Percentiles rank a stretch among this genome's conserved stretches.
These are phyloP conservation scores for Aspergillus flavus DNA, from an alignment of 2,329 filamentous ascomycete species.

Conservation along the genomic window DNA sequence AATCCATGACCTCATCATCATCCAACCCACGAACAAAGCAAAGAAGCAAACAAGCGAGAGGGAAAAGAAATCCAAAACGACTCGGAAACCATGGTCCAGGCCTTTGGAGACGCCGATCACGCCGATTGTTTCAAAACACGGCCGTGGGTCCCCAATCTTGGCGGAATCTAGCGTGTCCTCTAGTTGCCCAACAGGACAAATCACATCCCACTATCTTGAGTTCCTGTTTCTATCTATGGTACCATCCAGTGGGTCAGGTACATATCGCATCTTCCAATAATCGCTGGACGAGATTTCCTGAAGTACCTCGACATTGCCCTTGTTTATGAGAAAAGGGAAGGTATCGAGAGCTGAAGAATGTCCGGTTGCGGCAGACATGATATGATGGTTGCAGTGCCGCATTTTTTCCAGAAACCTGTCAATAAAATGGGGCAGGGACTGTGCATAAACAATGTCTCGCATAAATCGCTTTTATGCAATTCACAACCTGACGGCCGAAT, in stretches of 20 bases:
- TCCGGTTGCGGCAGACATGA: background rate
- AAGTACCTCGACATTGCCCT: background rate
- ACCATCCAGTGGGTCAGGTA: conserved; percentile 13
- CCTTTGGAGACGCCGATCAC: conserved; percentile 13
- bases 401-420: background rate
- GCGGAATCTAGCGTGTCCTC: background rate
- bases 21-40: background rate
- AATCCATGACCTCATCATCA: background rate
- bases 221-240: conserved; percentile 20
- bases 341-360: background rate
- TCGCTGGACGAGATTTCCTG: background rate
- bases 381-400: conserved; percentile 1
- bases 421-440: background rate
- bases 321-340: background rate
- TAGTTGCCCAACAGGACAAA: conserved; percentile 4
- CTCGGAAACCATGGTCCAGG: conserved; percentile 11
- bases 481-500: background rate
- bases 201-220: background rate
- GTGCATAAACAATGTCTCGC: background rate
- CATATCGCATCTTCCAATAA: conserved; percentile 10
- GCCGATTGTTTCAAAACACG: conserved; percentile 16
- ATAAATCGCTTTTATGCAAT: background rate
- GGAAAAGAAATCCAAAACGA: background rate
- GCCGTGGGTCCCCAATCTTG: conserved; percentile 7
- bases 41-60: background rate